A percentile compares a stretch with the other conserved stretches of the same genome.
Evolutionary conservation across 306 rosid species (phyloP).

Genomic region (Lathyrus tuberosus): DNA sequence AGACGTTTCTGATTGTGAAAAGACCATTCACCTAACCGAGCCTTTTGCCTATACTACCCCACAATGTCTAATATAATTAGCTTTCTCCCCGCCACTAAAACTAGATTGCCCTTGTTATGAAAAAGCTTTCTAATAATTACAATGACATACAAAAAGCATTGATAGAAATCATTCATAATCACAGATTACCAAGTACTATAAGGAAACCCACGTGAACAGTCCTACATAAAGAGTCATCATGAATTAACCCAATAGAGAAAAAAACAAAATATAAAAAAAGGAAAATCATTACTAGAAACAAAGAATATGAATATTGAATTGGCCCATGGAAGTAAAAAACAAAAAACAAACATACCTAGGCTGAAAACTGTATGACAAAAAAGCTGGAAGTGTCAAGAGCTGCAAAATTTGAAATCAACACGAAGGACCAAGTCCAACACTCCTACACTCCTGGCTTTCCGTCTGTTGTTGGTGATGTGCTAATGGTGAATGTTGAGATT

Average conservation of each 20-base stretch:
- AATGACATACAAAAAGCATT: slow-evolving; percentile 36
- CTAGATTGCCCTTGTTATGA: slow-evolving; percentile 43
- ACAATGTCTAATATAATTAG: slow-evolving; percentile 34
- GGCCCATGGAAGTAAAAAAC: not conserved
- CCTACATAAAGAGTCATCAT: slow-evolving; percentile 28
- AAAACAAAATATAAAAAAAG: not conserved
- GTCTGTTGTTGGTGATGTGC: slow-evolving; percentile 48
- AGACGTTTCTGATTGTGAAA: slow-evolving; percentile 48
- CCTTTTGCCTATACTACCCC: slow-evolving; percentile 43
- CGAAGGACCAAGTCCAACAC: slow-evolving; percentile 69
- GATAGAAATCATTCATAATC: slow-evolving; percentile 49
- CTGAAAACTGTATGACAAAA: slow-evolving; percentile 44
- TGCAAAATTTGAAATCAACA: slow-evolving; percentile 49
- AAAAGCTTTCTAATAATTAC: slow-evolving; percentile 40
- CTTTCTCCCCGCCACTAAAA: slow-evolving; percentile 49
- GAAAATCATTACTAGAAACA: not conserved
- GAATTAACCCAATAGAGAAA: not conserved
- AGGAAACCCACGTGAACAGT: slow-evolving; percentile 39
- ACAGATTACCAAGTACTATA: slow-evolving; percentile 40
- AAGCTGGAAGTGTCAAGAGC: slow-evolving; percentile 40
- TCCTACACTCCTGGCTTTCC: slow-evolving; percentile 67
- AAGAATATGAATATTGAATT: not conserved
- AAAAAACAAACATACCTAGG: slow-evolving; percentile 49
- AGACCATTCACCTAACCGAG: slow-evolving; percentile 53
- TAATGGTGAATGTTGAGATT: slow-evolving; percentile 46